Evolutionary conservation across 306 rosid species (phyloP).

Genomic region (Spatholobus suberectus): DNA sequence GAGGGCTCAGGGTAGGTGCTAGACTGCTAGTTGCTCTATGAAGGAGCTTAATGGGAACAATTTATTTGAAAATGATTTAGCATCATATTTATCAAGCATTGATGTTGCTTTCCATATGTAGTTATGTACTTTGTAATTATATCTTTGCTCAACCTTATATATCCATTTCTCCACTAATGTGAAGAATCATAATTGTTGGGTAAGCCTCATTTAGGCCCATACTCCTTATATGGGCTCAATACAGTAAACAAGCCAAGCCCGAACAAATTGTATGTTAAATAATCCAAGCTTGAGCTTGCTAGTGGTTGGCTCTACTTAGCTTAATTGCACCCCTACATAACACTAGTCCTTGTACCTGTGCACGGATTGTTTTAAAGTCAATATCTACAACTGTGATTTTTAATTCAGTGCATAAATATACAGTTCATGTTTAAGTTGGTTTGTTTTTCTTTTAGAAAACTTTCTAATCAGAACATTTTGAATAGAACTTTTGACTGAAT

Average conservation of each 20-base stretch:
- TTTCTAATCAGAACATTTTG: no score
- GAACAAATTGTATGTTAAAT: no score
- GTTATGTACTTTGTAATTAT: conserved; percentile 4
- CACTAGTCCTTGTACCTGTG: no score
- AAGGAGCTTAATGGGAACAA: background rate
- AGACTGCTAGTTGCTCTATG: background rate
- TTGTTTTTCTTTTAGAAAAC: no score
- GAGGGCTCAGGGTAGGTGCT: background rate
- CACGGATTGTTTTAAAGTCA: no score
- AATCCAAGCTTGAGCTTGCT: no score
- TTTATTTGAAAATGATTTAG: background rate
- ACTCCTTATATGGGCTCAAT: background rate
- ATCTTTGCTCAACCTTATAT: conserved; percentile 1
- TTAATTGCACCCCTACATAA: no score
- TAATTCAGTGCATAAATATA: no score
- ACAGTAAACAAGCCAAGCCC: background rate
- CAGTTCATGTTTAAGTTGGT: no score
- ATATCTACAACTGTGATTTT: no score
- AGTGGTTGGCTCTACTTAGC: no score
- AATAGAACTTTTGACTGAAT: no score
- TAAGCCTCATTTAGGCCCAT: background rate
- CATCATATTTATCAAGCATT: conserved; percentile 12
- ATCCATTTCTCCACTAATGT: background rate
- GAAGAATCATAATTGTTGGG: background rate
- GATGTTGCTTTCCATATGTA: background rate